A percentile compares a stretch with the other conserved stretches of the same genome.
phyloP scores from a whole-genome alignment of 2,329 filamentous ascomycete species.

The Claviceps capensis region DNA sequence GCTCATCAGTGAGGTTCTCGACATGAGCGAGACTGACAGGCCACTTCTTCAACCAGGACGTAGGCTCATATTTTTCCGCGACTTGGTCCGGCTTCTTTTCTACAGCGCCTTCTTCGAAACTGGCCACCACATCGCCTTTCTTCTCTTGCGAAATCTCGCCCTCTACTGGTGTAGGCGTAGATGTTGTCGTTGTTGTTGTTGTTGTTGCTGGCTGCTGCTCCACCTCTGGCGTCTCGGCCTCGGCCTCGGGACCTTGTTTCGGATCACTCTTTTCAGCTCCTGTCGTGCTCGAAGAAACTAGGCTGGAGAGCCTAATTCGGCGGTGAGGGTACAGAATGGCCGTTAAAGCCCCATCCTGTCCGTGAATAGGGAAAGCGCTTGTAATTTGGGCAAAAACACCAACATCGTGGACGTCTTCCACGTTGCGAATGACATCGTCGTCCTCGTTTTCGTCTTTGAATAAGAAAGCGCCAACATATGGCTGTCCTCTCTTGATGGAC shows the following conservation, averaged over 20 bases:
- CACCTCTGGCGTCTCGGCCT: slow-evolving; percentile 39
- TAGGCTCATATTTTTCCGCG: slow-evolving; percentile 61
- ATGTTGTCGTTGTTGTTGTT: neutral
- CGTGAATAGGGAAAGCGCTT: slow-evolving; percentile 81
- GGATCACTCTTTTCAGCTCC: slow-evolving; percentile 38
- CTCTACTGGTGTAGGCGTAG: slow-evolving; percentile 20
- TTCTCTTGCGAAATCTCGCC: slow-evolving; percentile 47
- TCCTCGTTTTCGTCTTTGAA: slow-evolving; percentile 95
- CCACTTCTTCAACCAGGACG: slow-evolving; percentile 81
- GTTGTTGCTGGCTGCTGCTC: slow-evolving; percentile 36
- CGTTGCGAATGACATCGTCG: slow-evolving; percentile 80
- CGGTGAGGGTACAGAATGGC: slow-evolving; percentile 94
- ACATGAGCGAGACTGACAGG: slow-evolving; percentile 91
- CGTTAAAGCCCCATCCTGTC: slow-evolving; percentile 73
- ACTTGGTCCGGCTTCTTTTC: slow-evolving; percentile 40
- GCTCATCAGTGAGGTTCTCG: slow-evolving; percentile 80
- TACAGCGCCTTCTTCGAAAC: slow-evolving; percentile 75
- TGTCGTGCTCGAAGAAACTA: slow-evolving; percentile 54
- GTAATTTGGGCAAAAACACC: slow-evolving; percentile 98
- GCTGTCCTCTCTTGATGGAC: slow-evolving; percentile 92
- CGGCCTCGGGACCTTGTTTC: slow-evolving; percentile 32
- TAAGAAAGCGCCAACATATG: slow-evolving; percentile 91
- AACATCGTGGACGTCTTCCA: slow-evolving; percentile 86
- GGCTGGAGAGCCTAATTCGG: slow-evolving; percentile 74
- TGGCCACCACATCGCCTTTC: slow-evolving; percentile 89